Evolutionary conservation across 176 grass and related monocot genomes (phyloP).

Genomic region (Typha latifolia): DNA sequence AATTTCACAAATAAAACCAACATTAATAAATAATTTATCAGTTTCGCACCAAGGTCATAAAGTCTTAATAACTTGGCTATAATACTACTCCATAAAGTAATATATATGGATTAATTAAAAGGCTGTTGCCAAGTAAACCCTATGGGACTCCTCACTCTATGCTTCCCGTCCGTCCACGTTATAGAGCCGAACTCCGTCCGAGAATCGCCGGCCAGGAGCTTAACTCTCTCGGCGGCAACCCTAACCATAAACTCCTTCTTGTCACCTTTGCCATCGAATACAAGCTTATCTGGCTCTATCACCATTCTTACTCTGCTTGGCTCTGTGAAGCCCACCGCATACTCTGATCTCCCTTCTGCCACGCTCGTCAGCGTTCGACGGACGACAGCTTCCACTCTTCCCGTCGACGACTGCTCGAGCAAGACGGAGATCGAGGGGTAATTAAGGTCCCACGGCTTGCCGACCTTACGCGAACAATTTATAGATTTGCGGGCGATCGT

Average conservation of each 20-base stretch:
- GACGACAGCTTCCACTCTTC: not conserved
- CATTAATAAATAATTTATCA: no score
- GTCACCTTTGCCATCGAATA: not conserved
- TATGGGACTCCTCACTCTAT: conserved; percentile 5
- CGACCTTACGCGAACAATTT: not conserved
- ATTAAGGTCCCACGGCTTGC: conserved; percentile 8
- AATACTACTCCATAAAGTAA: not conserved
- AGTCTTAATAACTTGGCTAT: not conserved
- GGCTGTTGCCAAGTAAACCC: conserved; percentile 4
- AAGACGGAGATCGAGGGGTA: conserved; percentile 10
- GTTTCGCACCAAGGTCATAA: not conserved
- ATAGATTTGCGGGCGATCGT: not conserved
- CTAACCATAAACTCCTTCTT: conserved; percentile 4
- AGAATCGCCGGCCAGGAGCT: not conserved
- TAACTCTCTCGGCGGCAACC: not conserved
- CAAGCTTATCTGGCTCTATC: conserved; percentile 10
- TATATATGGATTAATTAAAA: not conserved
- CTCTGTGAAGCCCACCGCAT: not conserved
- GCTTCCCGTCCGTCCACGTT: conserved; percentile 7
- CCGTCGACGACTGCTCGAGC: not conserved
- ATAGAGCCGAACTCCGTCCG: conserved; percentile 13
- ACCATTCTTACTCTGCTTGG: not conserved
- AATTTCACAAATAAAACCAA: no score
- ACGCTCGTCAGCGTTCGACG: not conserved
- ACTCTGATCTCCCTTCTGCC: not conserved